These are phyloP conservation scores for Chytriomyces sp. DNA, from an alignment of 192 early-diverging fungal genomes.

Conservation along the genomic window DNA sequence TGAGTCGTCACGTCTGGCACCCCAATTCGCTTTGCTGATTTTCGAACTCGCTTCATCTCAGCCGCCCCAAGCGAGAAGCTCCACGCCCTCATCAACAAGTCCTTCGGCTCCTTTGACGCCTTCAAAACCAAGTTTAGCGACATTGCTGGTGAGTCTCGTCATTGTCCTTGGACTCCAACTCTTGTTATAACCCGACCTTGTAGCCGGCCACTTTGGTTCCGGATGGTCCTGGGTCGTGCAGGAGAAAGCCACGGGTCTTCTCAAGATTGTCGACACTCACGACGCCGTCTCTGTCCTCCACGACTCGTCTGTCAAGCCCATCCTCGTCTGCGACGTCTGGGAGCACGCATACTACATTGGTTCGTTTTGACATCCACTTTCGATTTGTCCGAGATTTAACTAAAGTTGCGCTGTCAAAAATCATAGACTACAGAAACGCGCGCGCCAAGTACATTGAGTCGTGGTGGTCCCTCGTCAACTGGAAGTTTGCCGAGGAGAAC, in stretches of 20 bases:
- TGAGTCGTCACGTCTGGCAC: background rate
- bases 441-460: slow-evolving; percentile 37
- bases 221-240: slow-evolving; percentile 96
- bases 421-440: slow-evolving; percentile 42
- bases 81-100: slow-evolving; percentile 70
- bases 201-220: slow-evolving; percentile 64
- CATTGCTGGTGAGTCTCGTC: no score
- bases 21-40: background rate
- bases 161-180: no score
- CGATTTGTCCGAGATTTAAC: no score
- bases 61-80: slow-evolving; percentile 48
- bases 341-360: slow-evolving; percentile 97
- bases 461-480: slow-evolving; percentile 44
- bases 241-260: slow-evolving; percentile 71
- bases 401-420: no score
- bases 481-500: slow-evolving; percentile 43
- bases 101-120: slow-evolving; percentile 84
- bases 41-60: background rate
- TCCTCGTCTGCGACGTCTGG: slow-evolving; percentile 94
- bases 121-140: slow-evolving; percentile 78
- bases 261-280: slow-evolving; percentile 85
- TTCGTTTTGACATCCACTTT: no score
- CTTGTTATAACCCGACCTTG: slow-evolving; percentile 61
- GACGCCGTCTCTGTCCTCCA: slow-evolving; percentile 63
- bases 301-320: slow-evolving; percentile 53